Evolutionary conservation across 768 basidiomycete genomes (phyloP), one percentile per base, ranked within the genome.

Genomic region (Kwoniella shandongensis): DNA sequence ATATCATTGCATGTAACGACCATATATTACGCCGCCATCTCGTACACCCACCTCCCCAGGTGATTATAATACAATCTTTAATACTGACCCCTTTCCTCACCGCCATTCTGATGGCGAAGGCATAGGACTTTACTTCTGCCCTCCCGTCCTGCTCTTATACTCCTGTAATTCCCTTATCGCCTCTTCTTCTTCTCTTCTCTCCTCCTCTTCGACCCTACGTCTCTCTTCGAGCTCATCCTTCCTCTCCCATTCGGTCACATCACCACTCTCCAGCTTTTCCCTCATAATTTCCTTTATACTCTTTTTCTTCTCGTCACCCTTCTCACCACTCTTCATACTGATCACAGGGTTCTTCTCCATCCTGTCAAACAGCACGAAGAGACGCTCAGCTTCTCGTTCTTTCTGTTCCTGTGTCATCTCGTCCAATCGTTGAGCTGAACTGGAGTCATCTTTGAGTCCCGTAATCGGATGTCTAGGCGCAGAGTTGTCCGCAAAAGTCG

Each of bases 321-420:
- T 35, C 44, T 51, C 15, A 57, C 35, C 26, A 46, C 50, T 22
- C 13, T 47, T 59, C 50, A 59, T 59, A 23, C 51, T 53, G n/a
- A 78, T 69, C 1, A 75, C 67, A 3, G 73, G 74, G 44, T 76
- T 85, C 76, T 80, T 84, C 73, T 92, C 89, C 62, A 98, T 79
- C 44, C 93, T 81, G 62, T 96, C 89, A 69, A 99, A 98, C 18
- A 98, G 80, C 30, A 88, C 85, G 69, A 97, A 90, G 39, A 99
- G 79, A 70, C 86, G 86, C 80, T 97, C 93, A 51, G 92, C 88
- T 78, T 99, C 96, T 10, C 78, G 79, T 72, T 96, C 91, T 76
- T 94, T 96, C 81, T 99, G 94, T 72, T 93, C 92, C 27, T 93
- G 87, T 0, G 91, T 87, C 92, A 99, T 94, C 22, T 62, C 51